Base-by-base conservation (phyloP, 768 basidiomycete genomes). In the Psilocybe cyanescens region DNA sequence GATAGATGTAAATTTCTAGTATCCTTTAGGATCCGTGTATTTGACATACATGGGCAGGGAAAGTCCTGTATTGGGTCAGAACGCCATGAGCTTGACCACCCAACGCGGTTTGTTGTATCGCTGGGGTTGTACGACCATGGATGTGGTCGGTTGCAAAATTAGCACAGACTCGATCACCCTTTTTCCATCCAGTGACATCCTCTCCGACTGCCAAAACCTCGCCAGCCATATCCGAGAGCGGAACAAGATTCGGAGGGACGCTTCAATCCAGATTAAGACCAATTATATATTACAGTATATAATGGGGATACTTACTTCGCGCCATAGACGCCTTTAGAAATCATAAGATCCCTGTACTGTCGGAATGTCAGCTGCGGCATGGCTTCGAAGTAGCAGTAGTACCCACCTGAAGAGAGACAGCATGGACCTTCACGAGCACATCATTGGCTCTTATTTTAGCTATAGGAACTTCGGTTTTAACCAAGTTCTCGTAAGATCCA, bases 401-500 rank as follows among this genome's bases (percentile, higher is more conserved):
- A 68, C 77, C 30, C 55, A 81, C 82, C 71, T 86, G 82, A n/a
- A 87, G 73, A 51, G 86, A 87, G 6, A 85, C 85, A 0, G 85
- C 83, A 55, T 83, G 82, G 5, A 83, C 74, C 66, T 83, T 84
- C 60, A 88, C 81, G 31, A 86, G 77, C 4, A 86, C 86, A 54
- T 89, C 81, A 19, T 71, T 76, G 0, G 83, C 70, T 55, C 74
- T 79, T 2, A 77, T 79, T 55, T 72, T 65, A 7, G 58, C 57
- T 17, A 77, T 44, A 7, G 70, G 66, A 6, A 65, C 67, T 39
- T 76, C 70, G 33, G 70, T 71, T 33, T 77, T 52, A 16, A 62
- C 61, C 17, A 74, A 56, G 49, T 69, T 67, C 8, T 65, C 67
- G 63, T 69, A 69, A 5, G 66, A 62, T 9, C 68, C 70, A 31